Evolutionary conservation across 1,284 basidiomycete genomes (phyloP).

Genomic region (Chalciporus piperatoides): DNA sequence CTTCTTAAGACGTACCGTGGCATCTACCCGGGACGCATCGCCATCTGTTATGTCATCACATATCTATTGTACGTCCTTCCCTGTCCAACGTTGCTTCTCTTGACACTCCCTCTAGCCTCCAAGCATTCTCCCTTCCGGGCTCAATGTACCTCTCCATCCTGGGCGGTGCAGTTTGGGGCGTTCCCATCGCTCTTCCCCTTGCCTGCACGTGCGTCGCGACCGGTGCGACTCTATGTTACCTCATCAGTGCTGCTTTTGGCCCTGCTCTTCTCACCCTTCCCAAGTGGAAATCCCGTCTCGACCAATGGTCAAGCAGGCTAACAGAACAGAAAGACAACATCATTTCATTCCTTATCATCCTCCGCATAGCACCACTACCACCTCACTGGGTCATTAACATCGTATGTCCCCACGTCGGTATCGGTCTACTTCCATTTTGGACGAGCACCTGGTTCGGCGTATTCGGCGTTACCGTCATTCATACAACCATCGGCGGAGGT

Average conservation of each 20-base stretch:
- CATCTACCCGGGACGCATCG: constrained; percentile 77
- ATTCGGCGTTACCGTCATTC: constrained; percentile 89
- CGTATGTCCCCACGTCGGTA: constrained; percentile 90
- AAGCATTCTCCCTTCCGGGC: constrained; percentile 95
- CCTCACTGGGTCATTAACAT: constrained; percentile 98
- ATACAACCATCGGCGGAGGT: constrained; percentile 91
- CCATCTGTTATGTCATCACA: constrained; percentile 80
- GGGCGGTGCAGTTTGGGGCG: constrained; percentile 94
- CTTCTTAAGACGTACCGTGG: constrained; percentile 87
- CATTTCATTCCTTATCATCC: constrained; percentile 86
- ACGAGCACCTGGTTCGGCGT: constrained; percentile 87
- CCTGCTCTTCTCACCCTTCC: constrained; percentile 85
- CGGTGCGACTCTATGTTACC: constrained; percentile 91
- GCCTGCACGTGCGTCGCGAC: constrained; percentile 90
- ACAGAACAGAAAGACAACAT: constrained; percentile 72
- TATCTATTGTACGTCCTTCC: constrained; percentile 79
- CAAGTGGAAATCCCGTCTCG: constrained; percentile 77
- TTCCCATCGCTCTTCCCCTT: constrained; percentile 85
- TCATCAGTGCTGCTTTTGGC: constrained; percentile 86
- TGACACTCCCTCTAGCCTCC: constrained; percentile 55
- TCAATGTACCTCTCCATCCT: constrained; percentile 99
- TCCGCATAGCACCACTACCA: constrained; percentile 92
- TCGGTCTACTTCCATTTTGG: constrained; percentile 86
- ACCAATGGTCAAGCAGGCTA: constrained; percentile 78
- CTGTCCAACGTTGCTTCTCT: constrained; percentile 6